These are phyloP conservation scores for Laguncularia racemosa DNA, from an alignment of 345 rosid species.

Conservation along the genomic window DNA sequence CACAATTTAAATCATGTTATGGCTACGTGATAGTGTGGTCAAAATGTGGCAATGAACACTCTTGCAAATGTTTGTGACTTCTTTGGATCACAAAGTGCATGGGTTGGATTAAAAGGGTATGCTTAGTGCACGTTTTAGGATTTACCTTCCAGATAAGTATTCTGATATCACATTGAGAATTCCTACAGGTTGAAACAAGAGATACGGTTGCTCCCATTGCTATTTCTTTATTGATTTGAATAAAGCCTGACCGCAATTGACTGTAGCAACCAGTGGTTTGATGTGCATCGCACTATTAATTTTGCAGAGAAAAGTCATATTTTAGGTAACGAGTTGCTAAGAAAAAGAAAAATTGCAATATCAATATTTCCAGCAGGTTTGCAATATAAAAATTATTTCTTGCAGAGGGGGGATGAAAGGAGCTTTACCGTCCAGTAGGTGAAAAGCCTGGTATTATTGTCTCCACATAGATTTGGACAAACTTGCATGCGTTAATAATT, in stretches of 20 bases:
- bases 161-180: conserved; percentile 90
- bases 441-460: conserved; percentile 97
- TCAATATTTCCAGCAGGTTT: background rate
- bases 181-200: conserved; percentile 76
- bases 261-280: conserved; percentile 99
- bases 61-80: too few species aligned
- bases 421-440: conserved; percentile 96
- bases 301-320: background rate
- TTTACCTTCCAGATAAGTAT: conserved; percentile 96
- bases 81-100: too few species aligned
- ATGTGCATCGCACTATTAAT: conserved; percentile 86
- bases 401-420: too few species aligned
- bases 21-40: too few species aligned
- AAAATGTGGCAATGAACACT: too few species aligned
- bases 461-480: conserved; percentile 97
- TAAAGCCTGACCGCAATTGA: conserved; percentile 90
- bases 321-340: background rate
- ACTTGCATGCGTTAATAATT: conserved; percentile 38
- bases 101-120: background rate
- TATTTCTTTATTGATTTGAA: conserved; percentile 85
- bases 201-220: conserved; percentile 99
- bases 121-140: background rate
- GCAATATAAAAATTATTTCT: background rate
- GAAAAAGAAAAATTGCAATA: background rate
- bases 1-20: too few species aligned